phyloP scores from a whole-genome alignment of 148 eudicot genomes.

The Arctostaphylos glauca region DNA sequence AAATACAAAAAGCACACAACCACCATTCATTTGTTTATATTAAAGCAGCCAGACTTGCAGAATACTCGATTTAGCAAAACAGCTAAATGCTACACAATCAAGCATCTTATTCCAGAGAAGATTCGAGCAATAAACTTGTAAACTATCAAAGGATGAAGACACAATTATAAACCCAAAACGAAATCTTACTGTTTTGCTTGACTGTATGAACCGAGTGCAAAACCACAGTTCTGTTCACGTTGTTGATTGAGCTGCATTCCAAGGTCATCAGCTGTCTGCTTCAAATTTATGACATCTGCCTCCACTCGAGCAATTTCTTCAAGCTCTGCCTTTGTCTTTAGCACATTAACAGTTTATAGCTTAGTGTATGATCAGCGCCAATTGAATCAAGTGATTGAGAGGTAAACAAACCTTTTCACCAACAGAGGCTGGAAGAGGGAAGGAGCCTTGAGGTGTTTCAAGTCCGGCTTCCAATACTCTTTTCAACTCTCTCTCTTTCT shows the following conservation, averaged over 20 bases:
- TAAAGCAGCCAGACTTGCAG: neutral
- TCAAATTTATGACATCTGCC: conserved; percentile 51
- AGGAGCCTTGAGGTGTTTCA: conserved; percentile 30
- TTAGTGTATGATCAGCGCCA: conserved; percentile 6
- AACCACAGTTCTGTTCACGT: conserved; percentile 44
- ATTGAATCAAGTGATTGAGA: neutral
- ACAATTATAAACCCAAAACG: neutral
- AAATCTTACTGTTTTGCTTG: conserved; percentile 44
- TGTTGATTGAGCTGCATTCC: conserved; percentile 52
- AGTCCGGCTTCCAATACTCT: conserved; percentile 60
- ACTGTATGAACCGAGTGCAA: conserved; percentile 29
- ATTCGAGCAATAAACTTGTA: neutral
- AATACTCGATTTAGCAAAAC: neutral
- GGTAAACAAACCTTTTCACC: conserved; percentile 61
- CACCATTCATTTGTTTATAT: neutral
- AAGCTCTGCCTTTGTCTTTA: conserved; percentile 50
- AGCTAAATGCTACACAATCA: neutral
- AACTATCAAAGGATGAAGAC: neutral
- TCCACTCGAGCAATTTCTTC: conserved; percentile 58
- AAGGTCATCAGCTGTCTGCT: conserved; percentile 65
- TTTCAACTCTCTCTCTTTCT: conserved; percentile 72
- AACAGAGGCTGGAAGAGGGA: conserved; percentile 28
- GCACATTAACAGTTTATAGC: conserved; percentile 16
- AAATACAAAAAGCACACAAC: neutral
- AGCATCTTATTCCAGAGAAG: conserved; percentile 12